Conservation (phyloP, 208 protist genomes). For the Leishmania gerbilli region DNA sequence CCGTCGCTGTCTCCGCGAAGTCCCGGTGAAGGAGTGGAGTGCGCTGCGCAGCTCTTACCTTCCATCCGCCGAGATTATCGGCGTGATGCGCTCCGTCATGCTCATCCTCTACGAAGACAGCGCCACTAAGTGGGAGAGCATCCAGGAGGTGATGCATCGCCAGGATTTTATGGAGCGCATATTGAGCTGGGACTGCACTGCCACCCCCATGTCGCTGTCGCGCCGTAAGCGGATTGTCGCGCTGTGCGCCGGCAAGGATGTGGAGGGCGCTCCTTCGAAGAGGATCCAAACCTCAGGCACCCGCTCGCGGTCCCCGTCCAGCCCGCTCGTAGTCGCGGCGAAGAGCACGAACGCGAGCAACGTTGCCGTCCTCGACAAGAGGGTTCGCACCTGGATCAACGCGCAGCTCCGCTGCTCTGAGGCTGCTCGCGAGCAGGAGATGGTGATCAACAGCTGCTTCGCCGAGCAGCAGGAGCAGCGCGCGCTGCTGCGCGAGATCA, state of each 20-base stretch:
- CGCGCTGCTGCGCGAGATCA: constrained; percentile 69
- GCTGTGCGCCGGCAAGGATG: constrained; percentile 32
- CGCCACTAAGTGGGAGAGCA: constrained; percentile 46
- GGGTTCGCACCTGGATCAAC: constrained; percentile 58
- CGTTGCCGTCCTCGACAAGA: constrained; percentile 34
- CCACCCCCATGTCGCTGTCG: constrained; percentile 56
- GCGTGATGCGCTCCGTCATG: constrained; percentile 59
- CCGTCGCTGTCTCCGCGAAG: constrained; percentile 34
- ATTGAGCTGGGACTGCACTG: constrained; percentile 66
- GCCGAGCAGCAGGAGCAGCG: constrained; percentile 75
- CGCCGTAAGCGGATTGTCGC: constrained; percentile 54
- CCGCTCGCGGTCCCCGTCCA: constrained; percentile 7
- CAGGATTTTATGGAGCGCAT: constrained; percentile 67
- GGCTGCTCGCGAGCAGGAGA: constrained; percentile 55
- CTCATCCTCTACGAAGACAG: constrained; percentile 73
- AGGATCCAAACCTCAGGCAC: constrained; percentile 26
- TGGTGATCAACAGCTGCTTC: constrained; percentile 67
- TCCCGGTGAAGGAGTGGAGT: constrained; percentile 61
- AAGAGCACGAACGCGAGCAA: constrained; percentile 21
- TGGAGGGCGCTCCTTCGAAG: constrained; percentile 15
- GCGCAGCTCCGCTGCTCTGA: constrained; percentile 68
- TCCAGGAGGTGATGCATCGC: constrained; percentile 59
- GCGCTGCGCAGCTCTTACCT: constrained; percentile 42
- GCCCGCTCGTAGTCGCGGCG: constrained; percentile 10
- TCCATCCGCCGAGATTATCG: constrained; percentile 29